Base-by-base conservation (phyloP, 768 basidiomycete species). In the Boletus coccyginus region DNA sequence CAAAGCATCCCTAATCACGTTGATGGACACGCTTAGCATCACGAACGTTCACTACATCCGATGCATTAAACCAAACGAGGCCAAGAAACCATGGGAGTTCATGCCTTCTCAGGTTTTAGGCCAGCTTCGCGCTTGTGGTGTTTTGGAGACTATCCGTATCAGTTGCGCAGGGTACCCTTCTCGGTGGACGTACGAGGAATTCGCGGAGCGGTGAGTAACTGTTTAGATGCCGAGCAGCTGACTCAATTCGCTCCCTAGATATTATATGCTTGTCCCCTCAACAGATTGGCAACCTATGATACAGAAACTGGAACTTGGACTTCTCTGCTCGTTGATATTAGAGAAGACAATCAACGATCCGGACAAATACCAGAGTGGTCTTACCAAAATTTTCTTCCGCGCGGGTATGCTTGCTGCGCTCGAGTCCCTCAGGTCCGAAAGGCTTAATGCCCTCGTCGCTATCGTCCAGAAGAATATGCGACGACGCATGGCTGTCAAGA, bases 31-130 rank as follows among this genome's bases (percentile, higher is more conserved):
- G 0, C 87, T 99, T 61, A 89, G 92, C 65, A 88, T 92, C 56
- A 99, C 97, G 13, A 98, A 99, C 66, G 97, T 98, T 1, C 97
- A 99, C 69, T 99, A 99, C 69, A 99, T 99, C 67, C 86, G 97
- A 46, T 99, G 97, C 72, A 98, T 99, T 78, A 99, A 99, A 72
- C 97, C 97, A 3, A 99, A 99, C 70, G 97, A 99, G 67, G 81
- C 83, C 60, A 99, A 99, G 77, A 85, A 81, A 51, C 94, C 97
- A 38, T 99, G 97, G 97, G 93, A 94, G 69, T 95, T 98, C 67
- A 85, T 89, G 31, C 92, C 95, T 33, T 92, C 95, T 64, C 94
- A 98, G 70, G 97, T 99, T 16, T 75, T 99, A 43, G 86, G 92
- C 19, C 97, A 99, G 70, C 76, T 99, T 31, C 84, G 97, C 46